These are phyloP conservation scores for Harringtonia lauricola DNA, from an alignment of 2,329 filamentous ascomycete genomes.

Conservation along the genomic window DNA sequence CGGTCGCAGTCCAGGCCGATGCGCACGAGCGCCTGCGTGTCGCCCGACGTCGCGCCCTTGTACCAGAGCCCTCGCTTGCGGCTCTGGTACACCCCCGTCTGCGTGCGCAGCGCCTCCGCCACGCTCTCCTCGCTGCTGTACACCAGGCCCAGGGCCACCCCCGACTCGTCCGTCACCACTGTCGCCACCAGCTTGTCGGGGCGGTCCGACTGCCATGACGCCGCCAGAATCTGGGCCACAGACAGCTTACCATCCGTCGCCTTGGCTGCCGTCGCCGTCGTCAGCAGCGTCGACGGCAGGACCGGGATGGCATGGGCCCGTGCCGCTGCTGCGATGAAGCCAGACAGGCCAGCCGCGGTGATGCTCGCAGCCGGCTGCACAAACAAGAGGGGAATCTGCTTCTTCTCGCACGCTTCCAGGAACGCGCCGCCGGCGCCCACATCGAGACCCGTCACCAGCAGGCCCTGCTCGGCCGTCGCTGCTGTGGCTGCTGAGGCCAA, in stretches of 20 bases:
- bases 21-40: constrained; percentile 79
- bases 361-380: constrained; percentile 34
- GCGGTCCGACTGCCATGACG: constrained; percentile 70
- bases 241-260: constrained; percentile 41
- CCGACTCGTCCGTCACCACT: constrained; percentile 80
- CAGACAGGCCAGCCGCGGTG: constrained; percentile 25
- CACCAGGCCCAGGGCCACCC: constrained; percentile 75
- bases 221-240: constrained; percentile 59
- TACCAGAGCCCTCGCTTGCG: constrained; percentile 92
- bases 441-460: constrained; percentile 43
- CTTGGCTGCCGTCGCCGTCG: constrained; percentile 52
- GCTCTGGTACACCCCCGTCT: constrained; percentile 84
- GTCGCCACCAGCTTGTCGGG: constrained; percentile 79
- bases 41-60: constrained; percentile 89
- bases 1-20: constrained; percentile 87
- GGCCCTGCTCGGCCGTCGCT: constrained; percentile 32
- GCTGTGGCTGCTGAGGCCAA: constrained; percentile 17
- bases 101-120: constrained; percentile 69
- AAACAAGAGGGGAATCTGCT: constrained; percentile 36
- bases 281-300: constrained; percentile 59
- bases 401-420: constrained; percentile 30
- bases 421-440: constrained; percentile 22
- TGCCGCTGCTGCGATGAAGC: constrained; percentile 35
- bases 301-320: constrained; percentile 56
- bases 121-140: constrained; percentile 93